A percentile compares a stretch with the other conserved stretches of the same genome.
These are phyloP conservation scores for Fusarium sp. DNA, from an alignment of 2,329 filamentous ascomycete species.

Conservation along the genomic window DNA sequence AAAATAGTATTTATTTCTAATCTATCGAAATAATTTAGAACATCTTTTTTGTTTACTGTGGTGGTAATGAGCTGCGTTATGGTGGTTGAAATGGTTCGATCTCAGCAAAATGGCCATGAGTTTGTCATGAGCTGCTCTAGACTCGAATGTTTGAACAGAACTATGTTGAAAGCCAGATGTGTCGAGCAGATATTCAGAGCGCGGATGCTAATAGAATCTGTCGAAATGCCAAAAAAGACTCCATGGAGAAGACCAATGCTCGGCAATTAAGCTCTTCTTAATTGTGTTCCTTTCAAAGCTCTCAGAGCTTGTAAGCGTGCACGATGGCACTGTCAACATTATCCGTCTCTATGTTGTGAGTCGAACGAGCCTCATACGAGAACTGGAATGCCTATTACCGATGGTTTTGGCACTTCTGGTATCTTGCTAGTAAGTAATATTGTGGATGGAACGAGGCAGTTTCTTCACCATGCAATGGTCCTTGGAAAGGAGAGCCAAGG, in stretches of 20 bases:
- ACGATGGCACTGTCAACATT: background rate
- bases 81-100: background rate
- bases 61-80: background rate
- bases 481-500: conserved; percentile 15
- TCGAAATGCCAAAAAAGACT: accelerated
- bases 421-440: background rate
- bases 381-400: background rate
- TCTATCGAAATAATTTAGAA: accelerated
- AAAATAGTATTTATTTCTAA: background rate
- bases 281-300: conserved; percentile 6
- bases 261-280: background rate
- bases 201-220: background rate
- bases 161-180: background rate
- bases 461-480: background rate
- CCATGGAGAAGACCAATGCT: background rate
- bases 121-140: background rate
- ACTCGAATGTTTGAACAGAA: background rate
- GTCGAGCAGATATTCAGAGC: background rate
- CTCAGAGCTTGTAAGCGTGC: background rate
- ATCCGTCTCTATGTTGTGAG: background rate
- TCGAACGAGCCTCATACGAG: background rate
- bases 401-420: background rate
- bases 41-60: accelerated
- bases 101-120: background rate
- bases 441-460: background rate